These are phyloP conservation scores for Trichomonascus vanleenenianus DNA, from an alignment of 805 yeast species.

Conservation along the genomic window DNA sequence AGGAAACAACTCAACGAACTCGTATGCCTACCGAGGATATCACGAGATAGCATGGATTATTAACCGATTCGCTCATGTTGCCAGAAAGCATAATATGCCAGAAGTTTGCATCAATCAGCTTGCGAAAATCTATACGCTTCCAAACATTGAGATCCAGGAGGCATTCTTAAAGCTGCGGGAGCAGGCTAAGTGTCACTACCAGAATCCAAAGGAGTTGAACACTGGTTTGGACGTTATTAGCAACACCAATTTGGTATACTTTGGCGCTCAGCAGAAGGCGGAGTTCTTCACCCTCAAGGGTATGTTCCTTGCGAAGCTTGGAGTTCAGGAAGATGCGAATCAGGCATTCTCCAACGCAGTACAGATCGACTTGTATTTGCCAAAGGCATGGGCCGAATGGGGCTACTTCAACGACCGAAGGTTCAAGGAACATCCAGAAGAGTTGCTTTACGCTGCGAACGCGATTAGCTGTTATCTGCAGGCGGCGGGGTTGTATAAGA, in stretches of 20 bases:
- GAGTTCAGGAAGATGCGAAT: conserved; percentile 90
- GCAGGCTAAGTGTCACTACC: conserved; percentile 96
- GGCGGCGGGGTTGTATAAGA: conserved; percentile 95
- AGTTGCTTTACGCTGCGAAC: conserved; percentile 78
- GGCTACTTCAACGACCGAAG: conserved; percentile 89
- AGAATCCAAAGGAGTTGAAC: conserved; percentile 79
- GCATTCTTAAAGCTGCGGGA: conserved; percentile 93
- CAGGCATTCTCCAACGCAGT: conserved; percentile 98
- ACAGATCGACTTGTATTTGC: conserved; percentile 85
- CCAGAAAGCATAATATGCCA: conserved; percentile 92
- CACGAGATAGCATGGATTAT: conserved; percentile 99
- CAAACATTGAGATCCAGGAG: conserved; percentile 96
- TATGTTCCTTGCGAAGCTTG: conserved; percentile 88
- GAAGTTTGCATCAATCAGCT: conserved; percentile 92
- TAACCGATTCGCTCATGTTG: conserved; percentile 96
- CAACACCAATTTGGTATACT: conserved; percentile 90
- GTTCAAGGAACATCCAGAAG: conserved; percentile 74
- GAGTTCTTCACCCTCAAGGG: conserved; percentile 97
- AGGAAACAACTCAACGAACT: conserved; percentile 51
- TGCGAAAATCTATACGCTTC: conserved; percentile 88
- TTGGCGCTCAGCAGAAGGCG: conserved; percentile 96
- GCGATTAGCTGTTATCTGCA: conserved; percentile 94
- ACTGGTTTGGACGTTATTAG: conserved; percentile 96
- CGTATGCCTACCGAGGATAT: conserved; percentile 94
- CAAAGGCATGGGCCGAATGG: conserved; percentile 99